phyloP scores from a whole-genome alignment of 148 eudicot species.

The Amaranthus cruentus region DNA sequence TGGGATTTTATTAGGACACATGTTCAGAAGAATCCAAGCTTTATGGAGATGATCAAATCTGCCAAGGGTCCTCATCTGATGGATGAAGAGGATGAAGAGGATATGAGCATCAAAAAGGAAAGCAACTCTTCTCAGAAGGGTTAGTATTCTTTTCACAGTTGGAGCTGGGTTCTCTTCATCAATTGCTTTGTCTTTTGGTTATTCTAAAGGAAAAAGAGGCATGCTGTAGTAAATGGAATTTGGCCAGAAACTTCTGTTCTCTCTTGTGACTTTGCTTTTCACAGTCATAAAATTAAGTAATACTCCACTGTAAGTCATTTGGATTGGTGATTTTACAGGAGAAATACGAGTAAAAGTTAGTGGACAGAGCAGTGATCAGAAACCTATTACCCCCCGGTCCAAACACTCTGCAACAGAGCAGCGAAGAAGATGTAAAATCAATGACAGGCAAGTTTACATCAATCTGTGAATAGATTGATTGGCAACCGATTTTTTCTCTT shows the following conservation, averaged over 20 bases:
- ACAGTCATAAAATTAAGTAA: no score
- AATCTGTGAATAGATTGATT: neutral
- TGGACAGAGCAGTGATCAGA: slow-evolving; percentile 65
- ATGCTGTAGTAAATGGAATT: neutral
- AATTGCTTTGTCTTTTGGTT: neutral
- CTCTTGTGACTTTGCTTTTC: neutral
- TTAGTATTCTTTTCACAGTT: slow-evolving; percentile 3
- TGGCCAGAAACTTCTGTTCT: neutral
- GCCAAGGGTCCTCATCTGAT: slow-evolving; percentile 58
- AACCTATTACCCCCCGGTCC: slow-evolving; percentile 85
- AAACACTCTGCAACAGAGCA: slow-evolving; percentile 99
- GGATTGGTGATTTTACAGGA: slow-evolving; percentile 35
- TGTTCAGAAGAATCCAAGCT: slow-evolving; percentile 55
- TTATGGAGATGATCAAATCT: slow-evolving; percentile 77
- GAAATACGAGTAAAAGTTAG: slow-evolving; percentile 62
- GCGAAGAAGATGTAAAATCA: slow-evolving; percentile 92
- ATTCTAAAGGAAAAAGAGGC: neutral
- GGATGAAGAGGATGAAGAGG: slow-evolving; percentile 77
- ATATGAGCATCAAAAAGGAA: slow-evolving; percentile 59
- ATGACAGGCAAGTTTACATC: slow-evolving; percentile 78
- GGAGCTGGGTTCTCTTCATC: neutral
- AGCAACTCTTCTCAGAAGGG: slow-evolving; percentile 46
- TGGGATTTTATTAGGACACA: slow-evolving; percentile 43
- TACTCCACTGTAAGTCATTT: neutral
- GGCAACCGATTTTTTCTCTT: neutral